A percentile compares a stretch with the other conserved stretches of the same genome.
These are phyloP conservation scores for Fragilaria radians DNA, from an alignment of 108 stramenopile genomes.

Conservation along the genomic window DNA sequence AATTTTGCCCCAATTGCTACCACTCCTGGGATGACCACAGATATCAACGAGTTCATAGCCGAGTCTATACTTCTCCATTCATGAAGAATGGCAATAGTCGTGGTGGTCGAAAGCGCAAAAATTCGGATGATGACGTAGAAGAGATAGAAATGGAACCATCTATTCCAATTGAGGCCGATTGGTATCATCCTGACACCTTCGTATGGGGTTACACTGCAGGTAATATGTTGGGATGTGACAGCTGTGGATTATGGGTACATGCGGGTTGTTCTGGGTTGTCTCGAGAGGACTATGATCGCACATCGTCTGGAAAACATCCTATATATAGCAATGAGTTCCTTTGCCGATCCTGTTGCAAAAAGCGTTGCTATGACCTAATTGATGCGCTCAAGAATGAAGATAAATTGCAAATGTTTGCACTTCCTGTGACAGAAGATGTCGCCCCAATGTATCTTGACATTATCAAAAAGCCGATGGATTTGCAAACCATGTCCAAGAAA, in stretches of 20 bases:
- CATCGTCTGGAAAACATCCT: slow-evolving; percentile 40
- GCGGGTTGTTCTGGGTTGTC: slow-evolving; percentile 59
- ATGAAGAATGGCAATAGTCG: slow-evolving; percentile 14
- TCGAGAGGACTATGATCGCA: slow-evolving; percentile 45
- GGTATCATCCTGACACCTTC: slow-evolving; percentile 41
- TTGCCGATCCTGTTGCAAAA: slow-evolving; percentile 44
- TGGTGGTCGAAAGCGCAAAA: slow-evolving; percentile 43
- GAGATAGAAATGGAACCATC: slow-evolving; percentile 12
- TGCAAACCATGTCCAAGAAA: slow-evolving; percentile 78
- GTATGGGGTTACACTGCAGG: slow-evolving; percentile 64
- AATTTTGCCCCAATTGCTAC: slow-evolving; percentile 56
- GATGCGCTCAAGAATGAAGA: slow-evolving; percentile 47
- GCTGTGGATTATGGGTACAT: slow-evolving; percentile 72
- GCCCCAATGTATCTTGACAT: slow-evolving; percentile 90
- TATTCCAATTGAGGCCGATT: slow-evolving; percentile 29
- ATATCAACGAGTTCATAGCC: slow-evolving; percentile 43
- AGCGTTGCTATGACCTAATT: slow-evolving; percentile 39
- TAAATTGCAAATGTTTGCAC: slow-evolving; percentile 53
- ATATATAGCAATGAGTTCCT: slow-evolving; percentile 58
- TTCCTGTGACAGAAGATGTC: slow-evolving; percentile 76
- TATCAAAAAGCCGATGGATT: slow-evolving; percentile 93
- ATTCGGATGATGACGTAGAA: slow-evolving; percentile 13
- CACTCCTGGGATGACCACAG: slow-evolving; percentile 52
- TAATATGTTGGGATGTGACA: slow-evolving; percentile 64
- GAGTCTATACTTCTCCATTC: slow-evolving; percentile 11